Evolutionary conservation across 2,329 filamentous ascomycete species (phyloP).

Genomic region (Sporothrix humicola): DNA sequence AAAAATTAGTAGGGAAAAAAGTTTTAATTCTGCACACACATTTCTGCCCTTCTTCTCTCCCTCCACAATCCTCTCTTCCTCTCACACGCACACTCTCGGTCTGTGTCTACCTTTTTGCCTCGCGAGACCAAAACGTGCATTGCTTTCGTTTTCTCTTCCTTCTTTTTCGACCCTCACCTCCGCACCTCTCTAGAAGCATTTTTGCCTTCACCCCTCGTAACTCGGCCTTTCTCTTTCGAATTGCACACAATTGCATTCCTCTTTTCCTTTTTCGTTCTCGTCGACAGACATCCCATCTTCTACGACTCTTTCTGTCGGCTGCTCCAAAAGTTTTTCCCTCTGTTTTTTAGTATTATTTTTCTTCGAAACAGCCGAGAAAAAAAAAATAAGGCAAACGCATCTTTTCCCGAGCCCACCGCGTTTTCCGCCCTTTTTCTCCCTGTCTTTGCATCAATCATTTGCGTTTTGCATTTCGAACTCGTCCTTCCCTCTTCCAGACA

Average conservation of each 20-base stretch:
- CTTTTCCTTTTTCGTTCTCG: conserved; percentile 4
- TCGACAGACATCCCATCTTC: conserved; percentile 16
- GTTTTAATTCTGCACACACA: conserved; percentile 41
- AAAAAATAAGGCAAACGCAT: conserved; percentile 23
- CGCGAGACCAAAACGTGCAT: conserved; percentile 21
- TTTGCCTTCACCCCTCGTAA: conserved; percentile 10
- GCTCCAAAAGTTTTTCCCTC: conserved; percentile 17
- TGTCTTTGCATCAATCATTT: conserved; percentile 10
- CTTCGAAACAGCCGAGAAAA: conserved; percentile 32
- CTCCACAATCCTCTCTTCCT: conserved; percentile 27
- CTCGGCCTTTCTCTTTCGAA: conserved; percentile 10
- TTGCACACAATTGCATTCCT: neutral
- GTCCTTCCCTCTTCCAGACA: conserved; percentile 10
- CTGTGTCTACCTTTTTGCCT: conserved; percentile 24
- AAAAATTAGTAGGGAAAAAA: conserved; percentile 41
- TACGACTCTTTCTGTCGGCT: neutral
- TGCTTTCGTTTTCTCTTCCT: conserved; percentile 2
- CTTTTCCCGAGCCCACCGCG: conserved; percentile 25
- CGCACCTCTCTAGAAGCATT: conserved; percentile 1
- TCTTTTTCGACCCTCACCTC: conserved; percentile 23
- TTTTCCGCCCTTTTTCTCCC: conserved; percentile 22
- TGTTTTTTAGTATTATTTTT: conserved; percentile 18
- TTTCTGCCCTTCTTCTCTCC: conserved; percentile 33
- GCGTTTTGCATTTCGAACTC: conserved; percentile 15
- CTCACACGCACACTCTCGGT: conserved; percentile 18